Evolutionary conservation across 352 stramenopile genomes (phyloP).

Genomic region (Phytopythium delawarense): DNA sequence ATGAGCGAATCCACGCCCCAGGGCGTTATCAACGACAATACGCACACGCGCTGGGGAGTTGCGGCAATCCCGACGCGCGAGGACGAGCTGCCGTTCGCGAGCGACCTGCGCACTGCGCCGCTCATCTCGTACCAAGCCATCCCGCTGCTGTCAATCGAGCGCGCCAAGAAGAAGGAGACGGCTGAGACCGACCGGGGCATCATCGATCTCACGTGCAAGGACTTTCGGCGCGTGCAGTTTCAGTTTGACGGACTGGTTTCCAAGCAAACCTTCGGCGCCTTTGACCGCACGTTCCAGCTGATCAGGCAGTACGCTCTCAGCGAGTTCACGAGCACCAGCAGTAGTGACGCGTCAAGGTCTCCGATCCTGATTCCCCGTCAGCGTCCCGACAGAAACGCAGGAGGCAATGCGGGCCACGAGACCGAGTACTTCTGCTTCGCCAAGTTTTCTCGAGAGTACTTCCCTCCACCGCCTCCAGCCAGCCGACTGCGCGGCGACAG

Average conservation of each 20-base stretch:
- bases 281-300: conserved; percentile 59
- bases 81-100: conserved; percentile 40
- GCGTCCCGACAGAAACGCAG: not conserved
- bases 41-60: conserved; percentile 2
- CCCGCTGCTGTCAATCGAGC: conserved; percentile 62
- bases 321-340: conserved; percentile 6
- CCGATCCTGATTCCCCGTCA: not conserved
- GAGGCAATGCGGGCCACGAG: not conserved
- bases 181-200: conserved; percentile 68
- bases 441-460: conserved; percentile 52
- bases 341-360: not conserved
- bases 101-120: conserved; percentile 32
- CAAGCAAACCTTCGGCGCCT: conserved; percentile 75
- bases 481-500: not conserved
- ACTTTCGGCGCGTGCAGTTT: conserved; percentile 78
- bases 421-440: conserved; percentile 44
- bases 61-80: conserved; percentile 19
- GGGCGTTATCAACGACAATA: conserved; percentile 8
- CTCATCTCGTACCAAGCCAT: conserved; percentile 66
- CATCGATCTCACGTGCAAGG: conserved; percentile 73
- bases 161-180: conserved; percentile 71
- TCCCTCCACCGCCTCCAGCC: conserved; percentile 11
- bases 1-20: not conserved
- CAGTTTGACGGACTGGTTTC: conserved; percentile 68
- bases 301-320: conserved; percentile 59